phyloP scores from a whole-genome alignment of 2,329 filamentous ascomycete genomes.

The Fusarium dlaminii region DNA sequence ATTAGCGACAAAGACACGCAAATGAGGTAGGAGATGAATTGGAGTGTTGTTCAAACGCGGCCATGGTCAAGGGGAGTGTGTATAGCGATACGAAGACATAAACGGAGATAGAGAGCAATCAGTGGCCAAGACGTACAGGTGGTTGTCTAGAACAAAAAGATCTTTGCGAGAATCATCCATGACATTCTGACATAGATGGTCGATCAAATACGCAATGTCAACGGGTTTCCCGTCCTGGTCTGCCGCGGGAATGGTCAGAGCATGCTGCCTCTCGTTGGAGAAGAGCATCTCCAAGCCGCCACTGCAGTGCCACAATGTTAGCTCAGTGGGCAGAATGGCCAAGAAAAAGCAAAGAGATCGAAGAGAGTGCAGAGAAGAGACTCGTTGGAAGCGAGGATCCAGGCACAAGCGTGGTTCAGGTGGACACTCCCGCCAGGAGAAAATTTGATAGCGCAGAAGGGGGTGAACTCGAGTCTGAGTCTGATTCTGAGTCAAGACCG shows the following conservation, averaged over 20 bases:
- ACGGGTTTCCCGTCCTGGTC: slow-evolving; percentile 68
- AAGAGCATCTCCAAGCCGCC: slow-evolving; percentile 97
- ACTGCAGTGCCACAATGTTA: slow-evolving; percentile 55
- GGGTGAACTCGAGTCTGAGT: slow-evolving; percentile 14
- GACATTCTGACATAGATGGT: slow-evolving; percentile 79
- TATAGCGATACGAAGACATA: slow-evolving; percentile 11
- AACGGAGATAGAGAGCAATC: not conserved
- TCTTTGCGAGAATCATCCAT: slow-evolving; percentile 90
- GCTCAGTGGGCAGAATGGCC: slow-evolving; percentile 16
- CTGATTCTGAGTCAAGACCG: slow-evolving; percentile 1
- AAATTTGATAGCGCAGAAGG: slow-evolving; percentile 9
- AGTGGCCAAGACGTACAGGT: slow-evolving; percentile 74
- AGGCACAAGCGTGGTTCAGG: slow-evolving; percentile 32
- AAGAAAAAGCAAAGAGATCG: slow-evolving; percentile 8
- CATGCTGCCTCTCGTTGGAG: slow-evolving; percentile 79
- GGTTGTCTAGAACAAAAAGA: slow-evolving; percentile 85
- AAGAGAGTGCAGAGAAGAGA: slow-evolving; percentile 9
- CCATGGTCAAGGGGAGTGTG: slow-evolving; percentile 35
- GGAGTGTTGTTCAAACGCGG: slow-evolving; percentile 1
- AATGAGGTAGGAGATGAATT: slow-evolving; percentile 6
- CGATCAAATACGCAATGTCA: slow-evolving; percentile 80
- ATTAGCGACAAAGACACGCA: slow-evolving; percentile 37
- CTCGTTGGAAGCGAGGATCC: slow-evolving; percentile 6
- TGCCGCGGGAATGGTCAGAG: slow-evolving; percentile 71
- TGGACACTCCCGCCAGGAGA: slow-evolving; percentile 12